Conservation (phyloP, 805 yeast species). For the Suhomyces pyralidae region DNA sequence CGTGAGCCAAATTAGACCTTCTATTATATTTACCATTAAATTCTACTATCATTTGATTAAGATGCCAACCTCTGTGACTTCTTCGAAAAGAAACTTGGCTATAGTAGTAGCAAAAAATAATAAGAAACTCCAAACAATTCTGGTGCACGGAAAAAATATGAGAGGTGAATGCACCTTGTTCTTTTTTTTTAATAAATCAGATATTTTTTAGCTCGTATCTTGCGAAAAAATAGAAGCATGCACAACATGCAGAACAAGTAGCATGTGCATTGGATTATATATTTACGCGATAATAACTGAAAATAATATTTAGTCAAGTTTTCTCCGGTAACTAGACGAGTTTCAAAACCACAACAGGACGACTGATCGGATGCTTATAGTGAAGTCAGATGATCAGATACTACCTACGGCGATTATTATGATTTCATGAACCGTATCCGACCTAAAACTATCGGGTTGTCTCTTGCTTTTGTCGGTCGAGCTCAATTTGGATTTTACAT, state of each 20-base stretch:
- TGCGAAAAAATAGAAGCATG: not conserved
- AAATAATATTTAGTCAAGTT: not conserved
- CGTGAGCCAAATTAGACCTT: not conserved
- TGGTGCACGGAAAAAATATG: not conserved
- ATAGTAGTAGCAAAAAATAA: not conserved
- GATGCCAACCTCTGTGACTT: not conserved
- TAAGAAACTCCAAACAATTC: not conserved
- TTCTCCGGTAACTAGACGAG: not conserved
- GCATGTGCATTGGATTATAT: not conserved
- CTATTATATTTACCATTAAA: not conserved
- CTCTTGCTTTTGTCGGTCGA: not conserved
- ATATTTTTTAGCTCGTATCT: not conserved
- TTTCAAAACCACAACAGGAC: not conserved
- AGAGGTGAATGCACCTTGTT: not conserved
- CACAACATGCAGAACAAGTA: not conserved
- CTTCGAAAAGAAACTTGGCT: not conserved
- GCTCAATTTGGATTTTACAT: no score
- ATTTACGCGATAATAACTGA: constrained; percentile 1
- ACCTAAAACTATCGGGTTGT: not conserved
- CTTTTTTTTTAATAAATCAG: not conserved
- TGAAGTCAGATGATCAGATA: not conserved
- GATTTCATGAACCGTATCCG: not conserved
- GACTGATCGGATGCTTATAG: not conserved
- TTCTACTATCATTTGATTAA: not conserved
- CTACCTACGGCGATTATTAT: not conserved